phyloP scores from a whole-genome alignment of 495 filamentous ascomycete species.

The Aspergillus hancockii region DNA sequence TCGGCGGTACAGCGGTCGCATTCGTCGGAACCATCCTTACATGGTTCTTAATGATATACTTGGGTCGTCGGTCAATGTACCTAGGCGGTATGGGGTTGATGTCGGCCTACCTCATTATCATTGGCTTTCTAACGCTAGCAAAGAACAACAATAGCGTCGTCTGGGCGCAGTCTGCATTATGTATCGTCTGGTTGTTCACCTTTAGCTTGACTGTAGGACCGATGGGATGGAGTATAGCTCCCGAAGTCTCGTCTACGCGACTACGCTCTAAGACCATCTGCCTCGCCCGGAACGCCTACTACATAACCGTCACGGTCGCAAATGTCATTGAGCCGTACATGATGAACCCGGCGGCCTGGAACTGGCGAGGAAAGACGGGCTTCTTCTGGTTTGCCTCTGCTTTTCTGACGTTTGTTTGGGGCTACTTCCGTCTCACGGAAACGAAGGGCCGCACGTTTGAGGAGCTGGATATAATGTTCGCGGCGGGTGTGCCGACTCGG shows the following conservation, averaged over 20 bases:
- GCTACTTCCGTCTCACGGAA: conserved; percentile 45
- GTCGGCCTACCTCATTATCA: conserved; percentile 43
- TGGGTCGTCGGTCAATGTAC: conserved; percentile 55
- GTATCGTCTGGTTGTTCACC: conserved; percentile 41
- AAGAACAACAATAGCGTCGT: conserved; percentile 22
- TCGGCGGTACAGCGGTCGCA: conserved; percentile 47
- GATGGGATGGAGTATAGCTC: conserved; percentile 34
- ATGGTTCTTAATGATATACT: conserved; percentile 49
- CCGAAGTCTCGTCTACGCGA: conserved; percentile 41
- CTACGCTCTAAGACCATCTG: conserved; percentile 40
- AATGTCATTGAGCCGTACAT: conserved; percentile 36
- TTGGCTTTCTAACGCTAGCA: conserved; percentile 35
- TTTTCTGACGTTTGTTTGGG: conserved; percentile 31
- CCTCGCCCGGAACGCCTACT: conserved; percentile 35
- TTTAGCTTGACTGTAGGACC: conserved; percentile 46
- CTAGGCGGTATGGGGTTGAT: conserved; percentile 48
- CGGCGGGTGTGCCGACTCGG: conserved; percentile 45
- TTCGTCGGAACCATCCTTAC: conserved; percentile 52
- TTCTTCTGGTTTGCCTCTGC: conserved; percentile 37
- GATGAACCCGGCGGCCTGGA: conserved; percentile 40
- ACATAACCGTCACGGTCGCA: conserved; percentile 31
- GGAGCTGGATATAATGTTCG: conserved; percentile 61
- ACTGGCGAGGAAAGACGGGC: conserved; percentile 41
- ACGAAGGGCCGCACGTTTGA: conserved; percentile 50
- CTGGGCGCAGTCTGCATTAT: conserved; percentile 35